These are phyloP conservation scores for Epichloe aotearoae DNA, from an alignment of 2,329 filamentous ascomycete genomes.

Conservation along the genomic window DNA sequence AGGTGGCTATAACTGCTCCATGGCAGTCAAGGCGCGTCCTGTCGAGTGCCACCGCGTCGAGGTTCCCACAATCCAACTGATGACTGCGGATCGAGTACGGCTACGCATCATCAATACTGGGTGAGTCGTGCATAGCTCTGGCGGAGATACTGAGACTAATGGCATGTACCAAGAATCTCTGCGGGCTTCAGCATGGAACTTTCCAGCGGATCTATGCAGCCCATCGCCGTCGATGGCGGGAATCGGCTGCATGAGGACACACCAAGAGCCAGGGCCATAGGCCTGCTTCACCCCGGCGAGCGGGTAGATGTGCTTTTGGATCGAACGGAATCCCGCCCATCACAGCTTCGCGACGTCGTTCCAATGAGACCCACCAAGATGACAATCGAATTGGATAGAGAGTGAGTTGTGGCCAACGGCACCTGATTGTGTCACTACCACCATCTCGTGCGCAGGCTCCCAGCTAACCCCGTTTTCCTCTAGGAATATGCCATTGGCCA, in stretches of 20 bases:
- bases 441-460: background rate
- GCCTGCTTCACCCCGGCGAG: conserved; percentile 12
- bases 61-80: conserved; percentile 4
- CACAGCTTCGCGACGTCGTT: too few species aligned
- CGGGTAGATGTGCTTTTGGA: conserved; percentile 10
- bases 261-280: conserved; percentile 6
- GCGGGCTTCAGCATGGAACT: conserved; percentile 4
- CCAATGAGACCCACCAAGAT: background rate
- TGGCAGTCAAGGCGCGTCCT: conserved; percentile 8
- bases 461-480: background rate
- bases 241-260: conserved; percentile 4
- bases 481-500: conserved; percentile 12
- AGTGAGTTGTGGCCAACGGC: conserved; percentile 3
- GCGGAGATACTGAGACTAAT: background rate
- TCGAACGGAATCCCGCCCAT: background rate
- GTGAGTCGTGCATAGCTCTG: background rate
- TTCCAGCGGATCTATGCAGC: conserved; percentile 5
- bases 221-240: conserved; percentile 11
- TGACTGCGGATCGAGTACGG: conserved; percentile 5
- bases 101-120: conserved; percentile 11
- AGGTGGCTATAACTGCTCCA: conserved; percentile 11
- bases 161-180: background rate
- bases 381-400: conserved; percentile 7
- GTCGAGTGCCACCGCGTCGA: conserved; percentile 6
- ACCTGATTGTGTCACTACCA: background rate